Evolutionary conservation across 495 filamentous ascomycete genomes (phyloP).

Genomic region (Lasiosphaeriaceae sp.): DNA sequence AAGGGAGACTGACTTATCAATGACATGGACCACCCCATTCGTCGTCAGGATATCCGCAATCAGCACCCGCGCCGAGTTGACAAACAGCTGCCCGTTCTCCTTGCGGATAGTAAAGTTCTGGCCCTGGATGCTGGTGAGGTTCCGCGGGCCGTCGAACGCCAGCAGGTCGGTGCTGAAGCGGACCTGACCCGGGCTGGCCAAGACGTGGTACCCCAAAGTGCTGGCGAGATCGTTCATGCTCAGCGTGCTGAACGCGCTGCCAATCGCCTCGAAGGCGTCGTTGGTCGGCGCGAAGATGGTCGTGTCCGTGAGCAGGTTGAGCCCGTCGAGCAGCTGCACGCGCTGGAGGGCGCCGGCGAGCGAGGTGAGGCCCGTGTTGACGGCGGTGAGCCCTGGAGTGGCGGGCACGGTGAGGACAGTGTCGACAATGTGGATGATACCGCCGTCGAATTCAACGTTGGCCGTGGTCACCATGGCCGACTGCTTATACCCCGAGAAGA

Average conservation of each 20-base stretch:
- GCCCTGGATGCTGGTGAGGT: slow-evolving; percentile 33
- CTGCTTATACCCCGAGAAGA: slow-evolving; percentile 25
- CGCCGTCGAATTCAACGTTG: slow-evolving; percentile 36
- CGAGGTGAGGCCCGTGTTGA: slow-evolving; percentile 47
- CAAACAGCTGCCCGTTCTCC: slow-evolving; percentile 41
- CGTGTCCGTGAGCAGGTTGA: slow-evolving; percentile 45
- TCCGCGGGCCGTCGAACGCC: slow-evolving; percentile 23
- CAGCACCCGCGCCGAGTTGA: slow-evolving; percentile 48
- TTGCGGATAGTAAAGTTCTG: slow-evolving; percentile 40
- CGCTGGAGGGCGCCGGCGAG: slow-evolving; percentile 51
- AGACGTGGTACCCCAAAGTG: slow-evolving; percentile 31
- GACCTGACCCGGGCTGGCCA: slow-evolving; percentile 26
- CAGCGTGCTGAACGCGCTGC: slow-evolving; percentile 13
- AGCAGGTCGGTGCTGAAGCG: slow-evolving; percentile 39
- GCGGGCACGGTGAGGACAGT: slow-evolving; percentile 53
- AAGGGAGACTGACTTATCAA: slow-evolving; percentile 37
- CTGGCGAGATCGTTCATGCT: slow-evolving; percentile 9
- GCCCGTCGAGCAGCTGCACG: slow-evolving; percentile 38
- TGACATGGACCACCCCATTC: slow-evolving; percentile 53
- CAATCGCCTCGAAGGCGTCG: slow-evolving; percentile 23
- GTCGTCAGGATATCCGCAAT: slow-evolving; percentile 44
- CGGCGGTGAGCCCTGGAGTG: slow-evolving; percentile 12
- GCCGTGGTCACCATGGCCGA: slow-evolving; percentile 16
- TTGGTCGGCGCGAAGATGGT: slow-evolving; percentile 57
- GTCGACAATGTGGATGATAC: slow-evolving; percentile 64